Evolutionary conservation across 108 stramenopile species (phyloP).

Genomic region (Hondaea fermentalgiana): DNA sequence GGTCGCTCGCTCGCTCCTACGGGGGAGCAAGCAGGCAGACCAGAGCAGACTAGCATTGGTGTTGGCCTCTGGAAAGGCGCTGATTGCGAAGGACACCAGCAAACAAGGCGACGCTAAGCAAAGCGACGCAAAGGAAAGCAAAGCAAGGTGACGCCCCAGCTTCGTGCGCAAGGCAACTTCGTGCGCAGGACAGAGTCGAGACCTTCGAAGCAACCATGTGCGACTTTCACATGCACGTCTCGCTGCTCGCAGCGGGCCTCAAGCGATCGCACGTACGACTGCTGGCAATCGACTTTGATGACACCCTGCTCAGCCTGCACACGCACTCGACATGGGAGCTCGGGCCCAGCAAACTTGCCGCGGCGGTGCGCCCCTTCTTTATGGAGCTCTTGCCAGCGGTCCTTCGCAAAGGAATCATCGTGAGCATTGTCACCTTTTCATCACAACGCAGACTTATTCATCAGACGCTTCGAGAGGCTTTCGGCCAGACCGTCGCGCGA

Average conservation of each 20-base stretch:
- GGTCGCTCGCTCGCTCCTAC: no score
- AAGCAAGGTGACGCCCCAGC: no score
- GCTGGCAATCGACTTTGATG: not conserved
- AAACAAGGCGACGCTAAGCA: no score
- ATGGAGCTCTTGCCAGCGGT: not conserved
- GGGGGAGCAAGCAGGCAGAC: no score
- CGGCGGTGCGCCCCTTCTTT: not conserved
- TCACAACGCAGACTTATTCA: slow-evolving; percentile 10
- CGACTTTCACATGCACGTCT: slow-evolving; percentile 1
- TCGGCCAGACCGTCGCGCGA: not conserved
- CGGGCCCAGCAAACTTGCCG: not conserved
- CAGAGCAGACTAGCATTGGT: no score
- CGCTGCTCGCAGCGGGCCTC: not conserved
- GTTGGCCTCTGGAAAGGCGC: no score
- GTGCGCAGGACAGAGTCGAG: no score
- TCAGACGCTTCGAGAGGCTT: not conserved
- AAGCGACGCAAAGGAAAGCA: no score
- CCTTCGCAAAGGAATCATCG: not conserved
- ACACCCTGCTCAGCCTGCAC: not conserved
- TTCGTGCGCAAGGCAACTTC: no score
- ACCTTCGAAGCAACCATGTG: not conserved
- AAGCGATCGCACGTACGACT: not conserved
- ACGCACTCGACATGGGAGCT: not conserved
- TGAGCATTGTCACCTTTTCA: not conserved
- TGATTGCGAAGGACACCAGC: no score